These are phyloP conservation scores for Haplographium delicatum DNA, from an alignment of 495 filamentous ascomycete genomes.

Conservation along the genomic window DNA sequence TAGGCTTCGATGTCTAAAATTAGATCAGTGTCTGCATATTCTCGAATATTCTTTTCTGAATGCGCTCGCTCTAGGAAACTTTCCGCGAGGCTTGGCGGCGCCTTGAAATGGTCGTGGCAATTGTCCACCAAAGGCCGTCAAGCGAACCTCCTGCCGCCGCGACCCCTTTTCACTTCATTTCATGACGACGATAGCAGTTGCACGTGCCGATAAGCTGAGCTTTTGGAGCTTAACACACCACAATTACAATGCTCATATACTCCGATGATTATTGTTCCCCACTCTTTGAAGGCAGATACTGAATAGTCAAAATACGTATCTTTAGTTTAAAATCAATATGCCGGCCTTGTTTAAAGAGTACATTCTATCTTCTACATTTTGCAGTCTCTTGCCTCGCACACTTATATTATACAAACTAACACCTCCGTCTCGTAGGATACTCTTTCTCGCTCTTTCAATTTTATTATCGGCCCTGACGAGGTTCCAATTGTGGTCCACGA, in stretches of 20 bases:
- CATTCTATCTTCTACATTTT: constrained; percentile 1
- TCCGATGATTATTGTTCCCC: not conserved
- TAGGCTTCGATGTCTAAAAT: constrained; percentile 1
- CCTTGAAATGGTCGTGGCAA: constrained; percentile 1
- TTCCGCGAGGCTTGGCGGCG: constrained; percentile 1
- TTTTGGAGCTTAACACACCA: not conserved
- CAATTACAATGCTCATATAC: not conserved
- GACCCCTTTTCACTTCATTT: not conserved
- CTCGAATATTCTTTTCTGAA: constrained; percentile 6
- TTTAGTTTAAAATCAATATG: constrained; percentile 14
- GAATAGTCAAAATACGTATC: constrained; percentile 16
- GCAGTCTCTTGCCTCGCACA: not conserved
- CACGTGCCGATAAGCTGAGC: not conserved
- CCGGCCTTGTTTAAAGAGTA: constrained; percentile 14
- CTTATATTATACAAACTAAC: constrained; percentile 6
- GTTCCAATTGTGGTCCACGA: constrained; percentile 16
- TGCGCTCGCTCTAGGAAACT: not conserved
- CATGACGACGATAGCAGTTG: not conserved
- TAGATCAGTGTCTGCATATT: too few species aligned
- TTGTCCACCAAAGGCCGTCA: constrained; percentile 1
- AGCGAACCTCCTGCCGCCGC: constrained; percentile 1
- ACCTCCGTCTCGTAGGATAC: constrained; percentile 10
- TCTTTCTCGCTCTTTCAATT: constrained; percentile 15
- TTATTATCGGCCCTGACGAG: constrained; percentile 4
- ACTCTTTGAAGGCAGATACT: constrained; percentile 4